phyloP scores from a whole-genome alignment of 2,329 filamentous ascomycete species.

The Coniochaeta prunicola region DNA sequence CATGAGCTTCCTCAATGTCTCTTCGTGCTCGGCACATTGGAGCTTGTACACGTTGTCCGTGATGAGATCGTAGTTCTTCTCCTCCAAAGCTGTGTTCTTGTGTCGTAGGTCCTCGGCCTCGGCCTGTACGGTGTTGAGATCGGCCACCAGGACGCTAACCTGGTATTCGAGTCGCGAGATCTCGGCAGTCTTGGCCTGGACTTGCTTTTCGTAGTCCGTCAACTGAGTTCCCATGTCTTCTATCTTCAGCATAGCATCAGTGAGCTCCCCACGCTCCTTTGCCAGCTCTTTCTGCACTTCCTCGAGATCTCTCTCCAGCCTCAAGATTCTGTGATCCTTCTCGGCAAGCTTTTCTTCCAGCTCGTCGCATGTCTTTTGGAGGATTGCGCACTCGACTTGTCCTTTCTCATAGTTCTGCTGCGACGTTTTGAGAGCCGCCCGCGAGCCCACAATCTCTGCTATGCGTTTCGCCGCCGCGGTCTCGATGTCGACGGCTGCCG shows the following conservation, averaged over 20 bases:
- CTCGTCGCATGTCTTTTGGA: not conserved
- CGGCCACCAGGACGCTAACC: not conserved
- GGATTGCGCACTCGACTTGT: not conserved
- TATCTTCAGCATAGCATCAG: not conserved
- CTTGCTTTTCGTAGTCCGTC: not conserved
- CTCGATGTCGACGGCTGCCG: not conserved
- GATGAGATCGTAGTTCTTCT: not conserved
- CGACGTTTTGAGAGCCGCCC: not conserved
- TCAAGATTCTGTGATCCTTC: not conserved
- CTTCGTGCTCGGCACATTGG: not conserved
- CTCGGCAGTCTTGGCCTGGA: not conserved
- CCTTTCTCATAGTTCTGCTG: not conserved
- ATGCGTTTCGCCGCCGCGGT: not conserved
- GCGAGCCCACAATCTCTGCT: not conserved
- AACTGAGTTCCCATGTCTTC: not conserved
- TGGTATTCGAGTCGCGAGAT: not conserved
- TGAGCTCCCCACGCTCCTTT: not conserved
- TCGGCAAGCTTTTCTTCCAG: not conserved
- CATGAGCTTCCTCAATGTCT: not conserved
- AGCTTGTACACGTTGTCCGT: not conserved
- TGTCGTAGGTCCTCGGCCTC: not conserved
- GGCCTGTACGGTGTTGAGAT: not conserved
- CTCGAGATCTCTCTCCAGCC: not conserved
- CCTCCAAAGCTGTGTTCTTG: not conserved
- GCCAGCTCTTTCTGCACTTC: not conserved